A percentile compares a stretch with the other conserved stretches of the same genome.
phyloP scores from a whole-genome alignment of 345 rosid genomes.

The Salix suchowensis region DNA sequence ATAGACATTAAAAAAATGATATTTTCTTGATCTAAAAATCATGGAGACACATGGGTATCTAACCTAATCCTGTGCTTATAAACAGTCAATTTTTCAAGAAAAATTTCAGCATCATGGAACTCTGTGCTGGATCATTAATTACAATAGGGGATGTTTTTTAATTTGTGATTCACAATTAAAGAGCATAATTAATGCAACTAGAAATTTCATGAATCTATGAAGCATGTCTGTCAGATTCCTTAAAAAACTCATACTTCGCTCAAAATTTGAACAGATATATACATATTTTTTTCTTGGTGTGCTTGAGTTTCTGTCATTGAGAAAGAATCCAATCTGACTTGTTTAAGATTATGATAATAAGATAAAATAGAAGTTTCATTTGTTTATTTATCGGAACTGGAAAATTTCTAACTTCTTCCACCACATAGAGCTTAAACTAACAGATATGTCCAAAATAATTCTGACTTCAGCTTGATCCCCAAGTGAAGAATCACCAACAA shows the following conservation, averaged over 20 bases:
- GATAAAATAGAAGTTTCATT: conserved; percentile 60
- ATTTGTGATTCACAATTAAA: conserved; percentile 28
- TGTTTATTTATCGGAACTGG: conserved; percentile 31
- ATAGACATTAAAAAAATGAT: not conserved
- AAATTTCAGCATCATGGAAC: conserved; percentile 20
- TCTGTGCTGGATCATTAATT: conserved; percentile 4
- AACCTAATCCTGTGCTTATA: conserved; percentile 24
- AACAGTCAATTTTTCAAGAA: conserved; percentile 19
- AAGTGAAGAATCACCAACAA: not conserved
- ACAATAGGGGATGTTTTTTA: conserved; percentile 18
- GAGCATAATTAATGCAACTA: conserved; percentile 31
- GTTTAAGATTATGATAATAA: conserved; percentile 30
- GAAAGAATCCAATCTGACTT: conserved; percentile 20
- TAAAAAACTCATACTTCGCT: conserved; percentile 21
- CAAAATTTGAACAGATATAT: not conserved
- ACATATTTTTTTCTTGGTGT: conserved; percentile 4
- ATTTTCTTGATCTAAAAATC: conserved; percentile 14
- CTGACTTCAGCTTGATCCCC: conserved; percentile 1
- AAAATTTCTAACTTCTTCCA: conserved; percentile 15
- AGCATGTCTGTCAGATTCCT: conserved; percentile 53
- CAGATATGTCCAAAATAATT: conserved; percentile 25
- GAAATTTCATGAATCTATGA: conserved; percentile 35
- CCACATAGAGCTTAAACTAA: conserved; percentile 5
- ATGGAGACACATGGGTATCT: conserved; percentile 25
- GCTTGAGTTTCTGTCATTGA: conserved; percentile 12